Evolutionary conservation across 1,284 basidiomycete species (phyloP).

Genomic region (Austroboletus rostrupii): DNA sequence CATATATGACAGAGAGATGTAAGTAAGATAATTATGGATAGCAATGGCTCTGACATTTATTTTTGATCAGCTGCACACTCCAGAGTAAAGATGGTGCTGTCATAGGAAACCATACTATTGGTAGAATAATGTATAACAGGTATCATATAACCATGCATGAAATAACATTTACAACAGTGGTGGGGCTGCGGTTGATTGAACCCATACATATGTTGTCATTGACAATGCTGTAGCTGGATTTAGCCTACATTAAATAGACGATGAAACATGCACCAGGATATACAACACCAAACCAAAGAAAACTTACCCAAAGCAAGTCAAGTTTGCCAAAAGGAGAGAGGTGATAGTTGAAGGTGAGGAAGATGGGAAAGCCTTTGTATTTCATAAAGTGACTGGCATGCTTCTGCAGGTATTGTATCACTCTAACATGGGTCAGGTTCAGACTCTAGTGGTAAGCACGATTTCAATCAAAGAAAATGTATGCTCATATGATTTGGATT

Average conservation of each 20-base stretch:
- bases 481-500: neutral
- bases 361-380: neutral
- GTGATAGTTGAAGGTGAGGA: neutral
- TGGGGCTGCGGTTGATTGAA: neutral
- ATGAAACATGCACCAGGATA: neutral
- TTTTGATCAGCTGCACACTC: neutral
- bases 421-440: neutral
- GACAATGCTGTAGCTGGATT: neutral
- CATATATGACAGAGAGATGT: neutral
- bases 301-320: neutral
- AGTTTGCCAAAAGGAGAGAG: neutral
- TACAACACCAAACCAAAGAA: neutral
- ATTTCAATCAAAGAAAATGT: neutral
- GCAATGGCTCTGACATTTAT: too few species aligned
- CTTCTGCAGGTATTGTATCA: neutral
- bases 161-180: neutral
- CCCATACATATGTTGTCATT: neutral
- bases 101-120: neutral
- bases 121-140: neutral
- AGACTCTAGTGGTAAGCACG: neutral
- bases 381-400: neutral
- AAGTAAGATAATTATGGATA: neutral
- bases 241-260: neutral
- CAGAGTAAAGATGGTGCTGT: neutral
- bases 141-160: neutral